Base-by-base conservation (phyloP, 257 asterid genomes). In the Paulownia fortunei region DNA sequence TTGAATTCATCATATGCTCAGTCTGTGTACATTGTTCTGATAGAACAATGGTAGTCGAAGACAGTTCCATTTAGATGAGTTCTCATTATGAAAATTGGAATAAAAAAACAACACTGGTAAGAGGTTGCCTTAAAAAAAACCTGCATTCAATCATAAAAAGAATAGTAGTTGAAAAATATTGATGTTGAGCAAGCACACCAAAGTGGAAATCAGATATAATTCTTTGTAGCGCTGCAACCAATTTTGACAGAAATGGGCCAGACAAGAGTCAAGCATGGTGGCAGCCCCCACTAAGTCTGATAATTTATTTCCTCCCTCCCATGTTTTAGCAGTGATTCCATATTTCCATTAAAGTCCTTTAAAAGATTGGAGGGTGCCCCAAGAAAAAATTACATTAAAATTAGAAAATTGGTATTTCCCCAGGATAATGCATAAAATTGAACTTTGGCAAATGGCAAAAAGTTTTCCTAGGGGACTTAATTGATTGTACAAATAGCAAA, bases 81-180 rank as follows among this genome's bases (percentile, higher is more conserved):
- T 91, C 87, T 85, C 69, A 15, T 65, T 49, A 26, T 44, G 62
- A 55, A 87, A 87, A 73, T 91, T 82, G 39, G 94, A 82, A 86
- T 91, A n/a, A 88, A 7, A 91, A 87, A 13, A 86, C 92, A 51
- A 88, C 91, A 73, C 77, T 66, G 8, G 63, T 84, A 0, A 91
- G 89, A 72, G 81, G 91, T 82, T 91, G 94, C 92, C 89, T 91
- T 77, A n/a, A 91, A 79, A 87, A 89, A 91, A 82, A 89, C 92
- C 94, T 91, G 94, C 87, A 87, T 54, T 42, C 67, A 80, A 6
- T 18, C 69, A 55, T 8, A 6, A 47, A 72, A 21, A 24, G 41
- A 66, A 67, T 61, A 51, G 63, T 30, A 63, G 49, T 26, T 27
- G 19, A 15, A 37, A 76, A 34, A 3, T n/a, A n/a, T n/a, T n/a